Base-by-base conservation (phyloP, 2,329 filamentous ascomycete species). In the Penicillium fuscoglaucum region DNA sequence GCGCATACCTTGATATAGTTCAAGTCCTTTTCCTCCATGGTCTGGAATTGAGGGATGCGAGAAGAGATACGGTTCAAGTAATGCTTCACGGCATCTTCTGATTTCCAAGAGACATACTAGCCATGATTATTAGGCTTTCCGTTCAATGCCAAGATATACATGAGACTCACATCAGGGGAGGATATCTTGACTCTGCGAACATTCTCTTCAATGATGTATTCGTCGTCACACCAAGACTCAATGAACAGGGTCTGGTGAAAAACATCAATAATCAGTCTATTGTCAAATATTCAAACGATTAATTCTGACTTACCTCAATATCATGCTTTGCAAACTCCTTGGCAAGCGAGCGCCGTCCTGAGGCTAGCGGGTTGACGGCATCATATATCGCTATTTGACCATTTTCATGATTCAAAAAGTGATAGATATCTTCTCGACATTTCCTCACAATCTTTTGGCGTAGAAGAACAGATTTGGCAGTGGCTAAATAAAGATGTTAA, bases 321-420 rank as follows among this genome's bases (percentile, higher is more conserved):
- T 96, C 91, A 72, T 97, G 91, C 78, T 97, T 98, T n/a, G 90
- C 89, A 73, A 99, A 96, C 71, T 99, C 95, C 76, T 96, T 96
- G 6, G 92, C 93, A 19, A 99, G 80, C 12, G 91, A 90, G 56
- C 89, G 86, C 47, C 95, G 87, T 17, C 92, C 93, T 58, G 84
- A 87, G 21, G 91, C 87, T 21, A 95, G 88, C 5, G 93, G 93
- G 69, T 99, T 99, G 19, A 99, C 96, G 29, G 96, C 95, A 76
- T 99, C 95, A 73, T 98, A 99, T 60, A 99, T 98, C 56, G 95
- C 95, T 55, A 99, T 93, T 72, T 99, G 95, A 13, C 95, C 95
- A 68, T 98, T 98, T 71, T 98, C 95, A 66, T 97, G 90, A 70
- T 98, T 96, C 45, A 99, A 80, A 82, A 96, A 99, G 55, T 90